These are phyloP conservation scores for Mimosa bimucronata DNA, from an alignment of 306 rosid genomes.

Conservation along the genomic window DNA sequence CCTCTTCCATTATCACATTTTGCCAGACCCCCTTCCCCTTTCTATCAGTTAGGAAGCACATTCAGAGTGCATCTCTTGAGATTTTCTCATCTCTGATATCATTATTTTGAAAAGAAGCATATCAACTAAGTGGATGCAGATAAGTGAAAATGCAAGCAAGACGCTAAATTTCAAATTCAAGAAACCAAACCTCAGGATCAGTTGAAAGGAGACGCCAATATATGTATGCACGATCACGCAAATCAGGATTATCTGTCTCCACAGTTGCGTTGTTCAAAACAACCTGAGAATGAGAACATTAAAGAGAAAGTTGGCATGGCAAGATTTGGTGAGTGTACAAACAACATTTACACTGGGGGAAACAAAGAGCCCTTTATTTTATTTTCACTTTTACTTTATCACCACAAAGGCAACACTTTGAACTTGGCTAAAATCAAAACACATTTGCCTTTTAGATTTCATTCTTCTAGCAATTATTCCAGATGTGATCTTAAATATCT, in stretches of 20 bases:
- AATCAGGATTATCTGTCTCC: constrained; percentile 99
- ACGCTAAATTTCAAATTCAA: constrained; percentile 29
- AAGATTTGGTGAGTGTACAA: constrained; percentile 21
- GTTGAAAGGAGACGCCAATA: constrained; percentile 99
- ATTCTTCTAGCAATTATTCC: constrained; percentile 28
- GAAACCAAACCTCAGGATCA: constrained; percentile 91
- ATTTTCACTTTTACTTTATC: neutral
- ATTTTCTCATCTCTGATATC: neutral
- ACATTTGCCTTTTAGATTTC: constrained; percentile 13
- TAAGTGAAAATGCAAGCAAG: neutral
- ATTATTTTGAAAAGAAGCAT: constrained; percentile 18
- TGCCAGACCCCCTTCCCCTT: neutral
- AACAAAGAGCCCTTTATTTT: neutral
- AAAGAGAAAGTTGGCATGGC: constrained; percentile 37
- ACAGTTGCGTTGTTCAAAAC: constrained; percentile 97
- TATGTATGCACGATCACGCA: constrained; percentile 97
- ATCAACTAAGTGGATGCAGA: constrained; percentile 32
- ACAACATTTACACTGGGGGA: neutral
- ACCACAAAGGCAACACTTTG: neutral
- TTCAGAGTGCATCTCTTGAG: neutral
- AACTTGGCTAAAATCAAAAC: neutral
- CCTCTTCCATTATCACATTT: constrained; percentile 3
- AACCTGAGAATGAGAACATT: constrained; percentile 56
- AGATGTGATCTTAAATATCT: constrained; percentile 15
- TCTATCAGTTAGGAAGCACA: neutral